These are phyloP conservation scores for Tilletia horrida DNA, from an alignment of 1,284 basidiomycete genomes.

Conservation along the genomic window DNA sequence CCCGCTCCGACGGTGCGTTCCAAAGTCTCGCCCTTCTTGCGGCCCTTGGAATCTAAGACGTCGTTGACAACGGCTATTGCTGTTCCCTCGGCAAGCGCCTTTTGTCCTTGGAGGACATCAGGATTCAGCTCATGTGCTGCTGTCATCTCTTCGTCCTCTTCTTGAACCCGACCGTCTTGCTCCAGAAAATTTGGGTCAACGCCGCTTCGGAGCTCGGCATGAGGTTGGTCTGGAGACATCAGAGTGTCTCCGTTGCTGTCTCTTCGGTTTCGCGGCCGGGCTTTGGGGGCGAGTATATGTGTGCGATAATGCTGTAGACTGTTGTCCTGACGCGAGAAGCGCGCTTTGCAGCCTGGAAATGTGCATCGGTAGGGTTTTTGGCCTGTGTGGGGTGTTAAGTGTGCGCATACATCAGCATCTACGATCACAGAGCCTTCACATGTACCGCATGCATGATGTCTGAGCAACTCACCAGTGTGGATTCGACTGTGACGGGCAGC, in stretches of 20 bases:
- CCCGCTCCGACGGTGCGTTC: conserved; percentile 38
- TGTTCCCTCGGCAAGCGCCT: conserved; percentile 47
- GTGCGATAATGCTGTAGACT: conserved; percentile 54
- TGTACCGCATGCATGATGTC: neutral
- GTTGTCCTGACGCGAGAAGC: conserved; percentile 54
- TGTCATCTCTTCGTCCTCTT: neutral
- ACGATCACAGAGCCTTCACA: neutral
- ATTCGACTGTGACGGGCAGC: conserved; percentile 73
- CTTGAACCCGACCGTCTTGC: neutral
- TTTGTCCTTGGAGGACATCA: conserved; percentile 38
- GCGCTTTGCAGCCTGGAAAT: conserved; percentile 52
- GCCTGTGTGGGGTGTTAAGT: conserved; percentile 20
- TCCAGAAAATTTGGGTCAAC: neutral
- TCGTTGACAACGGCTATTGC: conserved; percentile 50
- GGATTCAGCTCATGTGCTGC: conserved; percentile 32
- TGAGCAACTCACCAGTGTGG: conserved; percentile 68
- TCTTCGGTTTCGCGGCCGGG: neutral
- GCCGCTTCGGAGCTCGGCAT: neutral
- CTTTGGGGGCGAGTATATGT: conserved; percentile 36
- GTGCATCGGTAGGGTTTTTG: conserved; percentile 52
- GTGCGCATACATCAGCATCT: neutral
- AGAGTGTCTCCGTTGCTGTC: neutral
- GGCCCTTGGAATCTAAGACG: conserved; percentile 40
- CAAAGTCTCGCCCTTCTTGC: conserved; percentile 42
- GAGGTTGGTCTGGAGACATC: neutral